Evolutionary conservation across 345 rosid genomes (phyloP).

Genomic region (Boechera stricta): DNA sequence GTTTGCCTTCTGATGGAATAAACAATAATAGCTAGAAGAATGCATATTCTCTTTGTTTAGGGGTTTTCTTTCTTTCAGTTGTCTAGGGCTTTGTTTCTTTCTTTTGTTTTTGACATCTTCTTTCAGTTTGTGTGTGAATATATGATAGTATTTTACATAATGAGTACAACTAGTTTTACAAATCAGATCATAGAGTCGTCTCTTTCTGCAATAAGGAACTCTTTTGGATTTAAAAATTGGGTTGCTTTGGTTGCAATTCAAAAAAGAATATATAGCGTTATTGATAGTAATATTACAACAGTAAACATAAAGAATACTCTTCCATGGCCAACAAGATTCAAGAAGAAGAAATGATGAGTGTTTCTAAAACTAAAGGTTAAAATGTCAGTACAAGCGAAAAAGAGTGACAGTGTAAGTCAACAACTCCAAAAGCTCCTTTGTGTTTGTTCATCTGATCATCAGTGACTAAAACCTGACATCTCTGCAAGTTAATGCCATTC

Average conservation of each 20-base stretch:
- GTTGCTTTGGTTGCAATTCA: constrained; percentile 1
- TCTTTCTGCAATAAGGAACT: not conserved
- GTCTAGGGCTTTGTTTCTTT: constrained; percentile 19
- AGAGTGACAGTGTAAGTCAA: constrained; percentile 8
- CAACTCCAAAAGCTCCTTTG: constrained; percentile 12
- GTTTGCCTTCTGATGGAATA: constrained; percentile 13
- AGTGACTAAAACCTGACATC: constrained; percentile 29
- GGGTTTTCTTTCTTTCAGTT: not conserved
- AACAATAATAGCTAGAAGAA: constrained; percentile 12
- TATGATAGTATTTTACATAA: constrained; percentile 7
- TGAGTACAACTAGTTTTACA: not conserved
- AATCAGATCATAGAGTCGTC: not conserved
- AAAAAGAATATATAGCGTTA: not conserved
- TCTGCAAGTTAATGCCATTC: constrained; percentile 1
- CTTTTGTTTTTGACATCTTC: not conserved
- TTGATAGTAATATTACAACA: constrained; percentile 25
- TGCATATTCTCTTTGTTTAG: constrained; percentile 5
- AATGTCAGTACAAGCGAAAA: not conserved
- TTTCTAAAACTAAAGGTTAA: constrained; percentile 32
- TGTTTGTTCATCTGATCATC: constrained; percentile 9
- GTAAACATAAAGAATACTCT: constrained; percentile 8
- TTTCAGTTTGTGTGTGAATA: constrained; percentile 35
- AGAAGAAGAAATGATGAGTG: not conserved
- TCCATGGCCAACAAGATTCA: constrained; percentile 16
- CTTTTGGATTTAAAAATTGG: constrained; percentile 10